These are phyloP conservation scores for Pterocarpus macrocarpus DNA, from an alignment of 306 rosid species.

Conservation along the genomic window DNA sequence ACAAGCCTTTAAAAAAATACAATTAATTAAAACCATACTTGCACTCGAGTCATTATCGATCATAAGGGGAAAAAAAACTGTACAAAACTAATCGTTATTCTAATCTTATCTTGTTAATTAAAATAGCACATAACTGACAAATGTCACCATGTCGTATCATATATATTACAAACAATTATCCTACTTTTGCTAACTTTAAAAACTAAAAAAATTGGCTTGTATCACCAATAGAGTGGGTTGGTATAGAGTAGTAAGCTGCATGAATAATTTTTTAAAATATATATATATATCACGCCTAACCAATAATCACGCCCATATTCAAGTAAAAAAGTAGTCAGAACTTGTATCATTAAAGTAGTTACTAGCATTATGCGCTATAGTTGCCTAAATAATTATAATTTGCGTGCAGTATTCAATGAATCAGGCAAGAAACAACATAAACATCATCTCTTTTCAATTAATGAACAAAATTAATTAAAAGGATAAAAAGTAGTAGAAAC, in stretches of 20 bases:
- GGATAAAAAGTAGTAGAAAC: neutral
- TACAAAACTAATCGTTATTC: neutral
- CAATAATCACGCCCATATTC: neutral
- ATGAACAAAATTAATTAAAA: constrained; percentile 4
- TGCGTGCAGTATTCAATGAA: neutral
- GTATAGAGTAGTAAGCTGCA: too few relatives aligned
- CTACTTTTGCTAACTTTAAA: too few relatives aligned
- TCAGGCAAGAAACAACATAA: neutral
- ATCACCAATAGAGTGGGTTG: too few relatives aligned
- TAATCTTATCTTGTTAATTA: too few relatives aligned
- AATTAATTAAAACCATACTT: neutral
- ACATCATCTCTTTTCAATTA: neutral
- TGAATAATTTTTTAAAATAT: too few relatives aligned
- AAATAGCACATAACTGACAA: neutral
- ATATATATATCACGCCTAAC: neutral
- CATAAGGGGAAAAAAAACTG: neutral
- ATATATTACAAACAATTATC: too few relatives aligned
- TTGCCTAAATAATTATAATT: neutral
- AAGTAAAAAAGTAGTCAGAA: neutral
- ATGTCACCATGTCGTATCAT: too few relatives aligned
- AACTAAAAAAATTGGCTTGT: too few relatives aligned
- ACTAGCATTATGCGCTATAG: neutral
- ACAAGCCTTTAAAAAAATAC: neutral
- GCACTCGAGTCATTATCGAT: neutral
- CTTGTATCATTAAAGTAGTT: neutral